These are phyloP conservation scores for Arthrobotrys iridis DNA, from an alignment of 2,329 filamentous ascomycete species.

Conservation along the genomic window DNA sequence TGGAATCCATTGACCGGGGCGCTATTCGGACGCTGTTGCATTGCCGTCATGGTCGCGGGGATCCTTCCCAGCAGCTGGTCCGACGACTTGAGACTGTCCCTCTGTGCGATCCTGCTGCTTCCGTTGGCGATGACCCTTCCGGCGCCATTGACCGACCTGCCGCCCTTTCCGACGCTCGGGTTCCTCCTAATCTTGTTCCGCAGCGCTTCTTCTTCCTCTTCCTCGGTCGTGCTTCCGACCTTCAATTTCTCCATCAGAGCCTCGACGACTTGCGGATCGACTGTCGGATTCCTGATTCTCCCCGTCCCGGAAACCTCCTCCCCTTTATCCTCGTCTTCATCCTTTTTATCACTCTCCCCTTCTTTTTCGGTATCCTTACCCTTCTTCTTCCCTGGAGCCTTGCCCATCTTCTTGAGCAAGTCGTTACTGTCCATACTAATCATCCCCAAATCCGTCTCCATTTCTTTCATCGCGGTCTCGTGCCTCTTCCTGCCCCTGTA, in stretches of 20 bases:
- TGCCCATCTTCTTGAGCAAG: conserved; percentile 55
- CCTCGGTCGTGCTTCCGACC: conserved; percentile 47
- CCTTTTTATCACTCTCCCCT: not conserved
- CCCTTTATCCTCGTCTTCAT: conserved; percentile 15
- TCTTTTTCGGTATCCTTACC: not conserved
- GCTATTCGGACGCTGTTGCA: conserved; percentile 47
- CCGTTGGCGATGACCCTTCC: conserved; percentile 24
- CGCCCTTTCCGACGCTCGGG: not conserved
- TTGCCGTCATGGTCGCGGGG: conserved; percentile 38
- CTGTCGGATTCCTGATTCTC: conserved; percentile 32
- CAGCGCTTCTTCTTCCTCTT: conserved; percentile 38
- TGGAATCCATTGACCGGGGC: conserved; percentile 43
- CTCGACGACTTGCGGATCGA: conserved; percentile 45
- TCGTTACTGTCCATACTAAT: conserved; percentile 49
- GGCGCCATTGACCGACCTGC: conserved; percentile 5
- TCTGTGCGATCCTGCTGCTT: conserved; percentile 20
- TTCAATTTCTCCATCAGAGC: conserved; percentile 50
- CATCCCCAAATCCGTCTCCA: conserved; percentile 76
- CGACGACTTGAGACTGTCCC: conserved; percentile 34
- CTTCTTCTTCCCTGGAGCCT: conserved; percentile 17
- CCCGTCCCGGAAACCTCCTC: conserved; percentile 41
- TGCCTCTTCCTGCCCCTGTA: conserved; percentile 78
- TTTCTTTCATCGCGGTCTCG: conserved; percentile 73
- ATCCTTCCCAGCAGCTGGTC: conserved; percentile 49
- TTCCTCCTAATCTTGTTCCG: conserved; percentile 2